Conservation (phyloP, 208 protist species). For the Trypanosoma scelopori region DNA sequence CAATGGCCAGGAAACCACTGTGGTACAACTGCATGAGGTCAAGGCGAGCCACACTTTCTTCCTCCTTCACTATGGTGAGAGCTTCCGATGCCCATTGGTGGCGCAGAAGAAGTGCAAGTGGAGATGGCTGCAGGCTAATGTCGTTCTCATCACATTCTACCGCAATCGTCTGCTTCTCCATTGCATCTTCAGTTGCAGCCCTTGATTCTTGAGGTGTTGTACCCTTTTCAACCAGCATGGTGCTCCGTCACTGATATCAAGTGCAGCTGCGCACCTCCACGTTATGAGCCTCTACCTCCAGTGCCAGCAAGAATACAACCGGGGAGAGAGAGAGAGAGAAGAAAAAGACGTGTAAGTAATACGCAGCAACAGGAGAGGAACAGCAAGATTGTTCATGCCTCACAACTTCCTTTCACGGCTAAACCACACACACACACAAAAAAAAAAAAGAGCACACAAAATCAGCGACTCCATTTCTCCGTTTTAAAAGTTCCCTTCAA, state of each 20-base stretch:
- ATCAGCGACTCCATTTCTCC: neutral
- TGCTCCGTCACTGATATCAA: neutral
- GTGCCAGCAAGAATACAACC: neutral
- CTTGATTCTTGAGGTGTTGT: neutral
- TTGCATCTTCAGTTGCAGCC: neutral
- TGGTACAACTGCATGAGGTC: conserved; percentile 11
- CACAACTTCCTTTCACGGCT: too few relatives aligned
- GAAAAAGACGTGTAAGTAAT: neutral
- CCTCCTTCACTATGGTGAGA: conserved; percentile 2
- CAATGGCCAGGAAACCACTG: conserved; percentile 13
- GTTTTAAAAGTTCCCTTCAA: neutral
- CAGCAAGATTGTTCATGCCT: neutral
- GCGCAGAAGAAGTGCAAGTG: conserved; percentile 12
- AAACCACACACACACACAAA: too few relatives aligned
- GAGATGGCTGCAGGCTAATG: conserved; percentile 14
- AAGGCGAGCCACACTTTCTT: conserved; percentile 9
- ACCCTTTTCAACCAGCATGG: neutral
- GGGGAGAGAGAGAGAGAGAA: neutral
- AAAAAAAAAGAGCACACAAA: too few relatives aligned
- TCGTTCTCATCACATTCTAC: conserved; percentile 14
- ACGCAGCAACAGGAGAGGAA: neutral
- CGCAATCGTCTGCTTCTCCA: neutral
- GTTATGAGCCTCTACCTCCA: neutral
- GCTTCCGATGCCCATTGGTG: conserved; percentile 3
- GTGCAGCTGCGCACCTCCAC: neutral